A percentile compares a stretch with the other conserved stretches of the same genome.
These are phyloP conservation scores for Pisolithus albus DNA, from an alignment of 768 basidiomycete genomes.

Conservation along the genomic window DNA sequence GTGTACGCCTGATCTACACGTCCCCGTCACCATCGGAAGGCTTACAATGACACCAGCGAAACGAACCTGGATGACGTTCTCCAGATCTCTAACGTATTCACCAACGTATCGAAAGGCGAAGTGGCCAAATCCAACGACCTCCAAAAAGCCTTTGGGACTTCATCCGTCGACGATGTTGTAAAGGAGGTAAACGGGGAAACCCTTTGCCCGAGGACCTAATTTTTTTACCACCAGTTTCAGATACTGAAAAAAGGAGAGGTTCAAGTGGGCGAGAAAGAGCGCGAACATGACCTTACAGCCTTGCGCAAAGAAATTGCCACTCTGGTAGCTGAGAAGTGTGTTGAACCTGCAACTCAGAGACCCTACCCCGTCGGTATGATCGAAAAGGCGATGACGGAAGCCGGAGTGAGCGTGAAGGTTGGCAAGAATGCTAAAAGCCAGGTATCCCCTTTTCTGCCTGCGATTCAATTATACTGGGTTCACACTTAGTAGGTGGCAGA, in stretches of 20 bases:
- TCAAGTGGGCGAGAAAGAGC: conserved; percentile 95
- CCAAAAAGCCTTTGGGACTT: conserved; percentile 84
- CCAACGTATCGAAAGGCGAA: conserved; percentile 95
- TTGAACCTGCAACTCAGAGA: conserved; percentile 82
- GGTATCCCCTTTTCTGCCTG: conserved; percentile 33
- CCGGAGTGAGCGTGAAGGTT: conserved; percentile 84
- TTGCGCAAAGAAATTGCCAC: conserved; percentile 88
- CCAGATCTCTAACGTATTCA: conserved; percentile 93
- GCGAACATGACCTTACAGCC: conserved; percentile 81
- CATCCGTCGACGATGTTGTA: conserved; percentile 63
- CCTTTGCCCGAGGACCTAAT: background rate
- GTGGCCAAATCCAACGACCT: conserved; percentile 86
- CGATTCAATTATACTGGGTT: background rate
- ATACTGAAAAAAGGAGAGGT: conserved; percentile 95
- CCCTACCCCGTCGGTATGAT: conserved; percentile 95
- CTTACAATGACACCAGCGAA: conserved; percentile 47
- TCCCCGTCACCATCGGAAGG: background rate
- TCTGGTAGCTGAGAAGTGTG: conserved; percentile 90
- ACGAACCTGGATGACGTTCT: conserved; percentile 91
- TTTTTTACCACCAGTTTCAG: conserved; percentile 30
- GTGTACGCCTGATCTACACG: conserved; percentile 47
- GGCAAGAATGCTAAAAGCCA: conserved; percentile 94
- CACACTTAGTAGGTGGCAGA: conserved; percentile 64
- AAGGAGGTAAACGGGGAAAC: conserved; percentile 55
- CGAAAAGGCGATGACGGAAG: conserved; percentile 95